Evolutionary conservation across 2,329 filamentous ascomycete genomes (phyloP), one percentile per base, ranked within the genome.

Genomic region (Rhynchosporium agropyri): DNA sequence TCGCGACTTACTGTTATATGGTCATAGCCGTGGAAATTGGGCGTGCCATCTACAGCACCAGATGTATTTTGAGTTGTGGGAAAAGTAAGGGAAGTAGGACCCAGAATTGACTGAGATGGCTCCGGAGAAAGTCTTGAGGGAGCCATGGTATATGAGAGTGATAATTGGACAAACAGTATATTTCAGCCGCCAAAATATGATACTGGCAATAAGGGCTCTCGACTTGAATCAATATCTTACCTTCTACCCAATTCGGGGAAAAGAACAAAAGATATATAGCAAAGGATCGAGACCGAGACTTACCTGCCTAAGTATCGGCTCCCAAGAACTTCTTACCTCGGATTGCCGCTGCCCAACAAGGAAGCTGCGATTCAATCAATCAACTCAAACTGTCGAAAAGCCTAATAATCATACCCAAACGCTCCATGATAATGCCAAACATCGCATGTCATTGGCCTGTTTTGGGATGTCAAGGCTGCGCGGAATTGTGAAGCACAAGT

Each of bases 21-120:
- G 78, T 97, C 91, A 76, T 97, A 97, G 74, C 91, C 92, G 65
- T 86, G 85, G 79, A 96, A 93, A 74, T 82, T 83, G 71, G 76
- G 77, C 65, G 71, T 79, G 29, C 63, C 78, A 71, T 83, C 80
- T 53, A 85, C 79, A 65, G 82, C 80, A 71, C 80, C 83, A 71
- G 84, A 84, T 20, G 80, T 80, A 71, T 83, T 83, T 63, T 76
- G 74, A 49, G 74, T 71, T 60, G 76, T 74, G 42, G 77, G 73
- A 50, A 72, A 70, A 20, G 77, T 73, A 50, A 78, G 72, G 69
- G 69, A 69, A 13, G 64, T 69, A 0, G 70, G 65, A n/a, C 70
- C 68, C 20, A 68, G 51, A 36, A 68, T 61, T 33, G 65, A 45
- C 3, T 58, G 60, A 15, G 45, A 53, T 10, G 50, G 33, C 33